Base-by-base conservation (phyloP, 2,329 filamentous ascomycete species). In the Pseudocercospora fijiensis region DNA sequence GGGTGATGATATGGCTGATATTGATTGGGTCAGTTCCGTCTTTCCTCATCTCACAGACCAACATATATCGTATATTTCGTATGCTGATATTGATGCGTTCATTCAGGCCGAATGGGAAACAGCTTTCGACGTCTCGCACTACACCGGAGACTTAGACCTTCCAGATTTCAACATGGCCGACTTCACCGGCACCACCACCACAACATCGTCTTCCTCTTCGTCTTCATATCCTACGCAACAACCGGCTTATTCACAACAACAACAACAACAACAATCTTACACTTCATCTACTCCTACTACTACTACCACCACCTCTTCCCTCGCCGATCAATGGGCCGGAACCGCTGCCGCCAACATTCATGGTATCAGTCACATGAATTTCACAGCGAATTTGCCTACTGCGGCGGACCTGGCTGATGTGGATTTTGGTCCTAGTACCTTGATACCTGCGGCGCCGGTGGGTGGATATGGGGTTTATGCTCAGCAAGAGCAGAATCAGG, bases 11-110 rank as follows among this genome's bases (percentile, higher is more conserved):
- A 77, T 80, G 74, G 72, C 86, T 45, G 84, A 85, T 61, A 85
- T 90, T 67, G 86, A 90, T 69, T 90, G 87, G 87, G 87, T 88
- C 76, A 78, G 85, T 80, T 2, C 20, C 20, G 45, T 28, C 51
- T 20, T 20, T 28, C 9, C 20, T 33, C 7, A n/a, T 20, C 24
- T 10, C 30, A 28, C 13, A n/a, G n/a, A n/a, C n/a, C n/a, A n/a
- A n/a, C n/a, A 26, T 18, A 13, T 30, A 10, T 43, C 20, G n/a
- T n/a, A n/a, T n/a, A n/a, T n/a, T n/a, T n/a, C 3, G n/a, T 27
- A 6, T 60, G 8, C 33, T 57, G 28, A 59, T 52, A 3, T 7
- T 10, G 51, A 24, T 16, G 18, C 52, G 11, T 20, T 30, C 18
- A n/a, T 41, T 20, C 62, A 82, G 80, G 79, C 77, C 58, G 80